Percentiles rank a stretch among this genome's conserved stretches.
These are phyloP conservation scores for Viridothelium virens DNA, from an alignment of 495 filamentous ascomycete genomes.

Conservation along the genomic window DNA sequence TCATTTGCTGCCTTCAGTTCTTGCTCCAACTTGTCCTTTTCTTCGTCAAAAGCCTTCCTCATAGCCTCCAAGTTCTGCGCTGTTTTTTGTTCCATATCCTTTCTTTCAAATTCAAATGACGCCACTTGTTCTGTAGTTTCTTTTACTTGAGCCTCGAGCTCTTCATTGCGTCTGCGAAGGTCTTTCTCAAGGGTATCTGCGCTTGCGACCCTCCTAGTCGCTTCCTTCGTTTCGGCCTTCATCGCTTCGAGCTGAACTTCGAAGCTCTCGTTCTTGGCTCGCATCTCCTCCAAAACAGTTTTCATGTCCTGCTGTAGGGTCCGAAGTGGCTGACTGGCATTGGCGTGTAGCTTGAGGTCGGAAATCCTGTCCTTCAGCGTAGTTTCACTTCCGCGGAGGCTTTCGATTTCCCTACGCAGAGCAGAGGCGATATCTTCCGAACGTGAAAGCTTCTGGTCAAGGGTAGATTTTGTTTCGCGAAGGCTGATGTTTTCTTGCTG, in stretches of 20 bases:
- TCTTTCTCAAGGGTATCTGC: constrained; percentile 6
- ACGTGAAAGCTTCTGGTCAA: constrained; percentile 16
- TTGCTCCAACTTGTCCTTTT: background rate
- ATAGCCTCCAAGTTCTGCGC: constrained; percentile 13
- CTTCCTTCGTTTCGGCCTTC: constrained; percentile 11
- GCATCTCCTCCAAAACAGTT: background rate
- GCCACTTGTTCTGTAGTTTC: background rate
- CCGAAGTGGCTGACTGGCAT: background rate
- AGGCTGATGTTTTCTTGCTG: constrained; percentile 14
- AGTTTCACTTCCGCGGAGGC: background rate
- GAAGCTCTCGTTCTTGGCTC: background rate
- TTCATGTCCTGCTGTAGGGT: constrained; percentile 11
- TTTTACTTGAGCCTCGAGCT: constrained; percentile 1
- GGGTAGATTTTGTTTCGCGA: constrained; percentile 11
- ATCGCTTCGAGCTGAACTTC: constrained; percentile 1
- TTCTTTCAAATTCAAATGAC: constrained; percentile 10
- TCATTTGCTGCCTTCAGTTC: background rate
- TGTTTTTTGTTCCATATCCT: constrained; percentile 9
- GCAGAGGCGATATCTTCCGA: background rate
- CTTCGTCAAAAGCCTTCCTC: constrained; percentile 12
- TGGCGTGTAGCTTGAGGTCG: background rate
- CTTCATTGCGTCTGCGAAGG: constrained; percentile 4
- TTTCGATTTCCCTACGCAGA: background rate
- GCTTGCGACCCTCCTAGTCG: constrained; percentile 5
- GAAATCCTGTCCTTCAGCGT: constrained; percentile 7